A percentile compares a stretch with the other conserved stretches of the same genome.
Conservation (phyloP, 176 grass and related monocot species). For the Carex parvula region DNA sequence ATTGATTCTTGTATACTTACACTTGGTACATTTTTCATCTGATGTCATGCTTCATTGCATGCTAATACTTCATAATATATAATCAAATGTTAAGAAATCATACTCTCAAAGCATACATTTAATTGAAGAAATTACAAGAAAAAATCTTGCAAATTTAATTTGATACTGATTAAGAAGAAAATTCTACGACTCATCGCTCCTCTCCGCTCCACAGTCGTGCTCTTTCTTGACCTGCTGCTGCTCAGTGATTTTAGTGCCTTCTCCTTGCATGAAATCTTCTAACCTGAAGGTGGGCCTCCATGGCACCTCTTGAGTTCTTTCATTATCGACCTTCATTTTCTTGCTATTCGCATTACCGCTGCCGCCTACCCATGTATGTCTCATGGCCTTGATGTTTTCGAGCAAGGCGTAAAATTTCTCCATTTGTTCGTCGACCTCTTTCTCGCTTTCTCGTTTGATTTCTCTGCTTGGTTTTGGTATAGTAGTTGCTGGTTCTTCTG, state of each 20-base stretch:
- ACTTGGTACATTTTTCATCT: background rate
- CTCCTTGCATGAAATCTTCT: conserved; percentile 23
- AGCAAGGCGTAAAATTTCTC: conserved; percentile 13
- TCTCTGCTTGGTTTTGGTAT: background rate
- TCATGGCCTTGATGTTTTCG: conserved; percentile 8
- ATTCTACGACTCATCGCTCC: background rate
- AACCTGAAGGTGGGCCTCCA: conserved; percentile 12
- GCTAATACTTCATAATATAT: too few relatives aligned
- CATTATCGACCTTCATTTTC: background rate
- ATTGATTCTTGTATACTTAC: background rate
- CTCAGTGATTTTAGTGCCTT: background rate
- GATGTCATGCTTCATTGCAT: background rate
- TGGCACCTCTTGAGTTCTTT: background rate
- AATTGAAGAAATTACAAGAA: background rate
- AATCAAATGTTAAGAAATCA: background rate
- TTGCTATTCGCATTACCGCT: background rate
- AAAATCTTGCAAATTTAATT: background rate
- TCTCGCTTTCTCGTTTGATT: background rate
- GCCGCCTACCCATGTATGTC: background rate
- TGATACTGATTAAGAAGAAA: background rate
- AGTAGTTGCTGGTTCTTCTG: background rate
- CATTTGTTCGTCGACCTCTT: conserved; percentile 7
- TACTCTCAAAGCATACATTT: background rate
- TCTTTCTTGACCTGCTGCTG: background rate
- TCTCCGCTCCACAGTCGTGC: background rate